Evolutionary conservation across 345 rosid genomes (phyloP).

Genomic region (Sonneratia alba): DNA sequence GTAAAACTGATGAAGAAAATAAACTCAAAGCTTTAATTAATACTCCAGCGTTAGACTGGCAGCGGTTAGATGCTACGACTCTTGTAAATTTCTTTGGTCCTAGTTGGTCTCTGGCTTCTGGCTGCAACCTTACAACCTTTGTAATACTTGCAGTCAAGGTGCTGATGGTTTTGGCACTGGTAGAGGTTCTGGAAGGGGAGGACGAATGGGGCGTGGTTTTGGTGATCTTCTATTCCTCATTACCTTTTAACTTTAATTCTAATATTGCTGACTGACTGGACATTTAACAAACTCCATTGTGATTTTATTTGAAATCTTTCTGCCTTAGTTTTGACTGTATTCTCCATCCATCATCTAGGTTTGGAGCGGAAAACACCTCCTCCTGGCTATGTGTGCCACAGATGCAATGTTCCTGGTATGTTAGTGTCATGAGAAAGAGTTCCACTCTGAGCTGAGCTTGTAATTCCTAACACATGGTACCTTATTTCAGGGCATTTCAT

Average conservation of each 20-base stretch:
- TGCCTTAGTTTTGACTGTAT: neutral
- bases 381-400: slow-evolving; percentile 88
- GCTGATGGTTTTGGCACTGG: slow-evolving; percentile 78
- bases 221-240: slow-evolving; percentile 1
- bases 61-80: slow-evolving; percentile 48
- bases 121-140: neutral
- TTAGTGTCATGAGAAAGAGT: slow-evolving; percentile 1
- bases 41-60: slow-evolving; percentile 98
- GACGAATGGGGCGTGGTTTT: slow-evolving; percentile 70
- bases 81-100: neutral
- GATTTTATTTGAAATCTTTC: neutral
- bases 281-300: neutral
- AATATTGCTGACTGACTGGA: slow-evolving; percentile 3
- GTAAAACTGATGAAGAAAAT: slow-evolving; percentile 85
- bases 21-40: slow-evolving; percentile 85
- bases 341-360: slow-evolving; percentile 38
- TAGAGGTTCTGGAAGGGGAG: slow-evolving; percentile 94
- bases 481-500: slow-evolving; percentile 76
- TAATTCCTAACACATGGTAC: neutral
- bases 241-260: neutral
- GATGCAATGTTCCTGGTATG: slow-evolving; percentile 93
- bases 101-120: slow-evolving; percentile 5
- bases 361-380: slow-evolving; percentile 97
- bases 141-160: slow-evolving; percentile 54
- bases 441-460: neutral